phyloP scores from a whole-genome alignment of 768 basidiomycete genomes.

The Ramaria rubella region DNA sequence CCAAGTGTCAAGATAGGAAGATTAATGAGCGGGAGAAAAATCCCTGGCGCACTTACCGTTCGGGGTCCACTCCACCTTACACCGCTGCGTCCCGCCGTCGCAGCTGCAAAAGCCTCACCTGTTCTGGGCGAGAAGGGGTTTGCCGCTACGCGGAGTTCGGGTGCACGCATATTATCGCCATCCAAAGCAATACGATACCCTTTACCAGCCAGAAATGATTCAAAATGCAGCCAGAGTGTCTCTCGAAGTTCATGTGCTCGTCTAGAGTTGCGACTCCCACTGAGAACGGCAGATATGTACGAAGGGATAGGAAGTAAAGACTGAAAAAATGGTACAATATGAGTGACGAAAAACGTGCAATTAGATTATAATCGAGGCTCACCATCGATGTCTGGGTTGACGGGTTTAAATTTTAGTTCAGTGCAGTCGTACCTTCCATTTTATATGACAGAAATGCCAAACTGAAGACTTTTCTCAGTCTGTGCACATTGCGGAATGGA shows the following conservation, averaged over 20 bases:
- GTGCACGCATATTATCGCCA: background rate
- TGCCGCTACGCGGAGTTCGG: background rate
- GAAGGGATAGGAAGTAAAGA: background rate
- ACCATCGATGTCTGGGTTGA: too few relatives aligned
- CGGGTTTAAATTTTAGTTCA: too few relatives aligned
- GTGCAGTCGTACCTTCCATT: too few relatives aligned
- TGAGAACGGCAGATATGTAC: background rate
- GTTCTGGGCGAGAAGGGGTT: constrained; percentile 2
- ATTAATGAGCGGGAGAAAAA: background rate
- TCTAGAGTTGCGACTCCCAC: background rate
- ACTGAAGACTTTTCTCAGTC: too few relatives aligned
- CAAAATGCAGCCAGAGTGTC: background rate
- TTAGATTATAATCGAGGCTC: too few relatives aligned
- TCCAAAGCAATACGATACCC: background rate
- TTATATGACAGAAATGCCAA: too few relatives aligned
- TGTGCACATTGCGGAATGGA: too few relatives aligned
- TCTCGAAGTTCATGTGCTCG: background rate
- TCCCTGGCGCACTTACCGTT: background rate
- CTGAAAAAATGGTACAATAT: background rate
- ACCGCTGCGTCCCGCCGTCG: constrained; percentile 1
- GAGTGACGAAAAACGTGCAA: too few relatives aligned
- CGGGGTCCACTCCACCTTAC: constrained; percentile 2
- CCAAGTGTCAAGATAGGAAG: background rate
- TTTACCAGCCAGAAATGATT: background rate
- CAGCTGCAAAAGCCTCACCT: constrained; percentile 4